Base-by-base conservation (phyloP, 2,329 filamentous ascomycete genomes). In the Aspergillus tanneri region DNA sequence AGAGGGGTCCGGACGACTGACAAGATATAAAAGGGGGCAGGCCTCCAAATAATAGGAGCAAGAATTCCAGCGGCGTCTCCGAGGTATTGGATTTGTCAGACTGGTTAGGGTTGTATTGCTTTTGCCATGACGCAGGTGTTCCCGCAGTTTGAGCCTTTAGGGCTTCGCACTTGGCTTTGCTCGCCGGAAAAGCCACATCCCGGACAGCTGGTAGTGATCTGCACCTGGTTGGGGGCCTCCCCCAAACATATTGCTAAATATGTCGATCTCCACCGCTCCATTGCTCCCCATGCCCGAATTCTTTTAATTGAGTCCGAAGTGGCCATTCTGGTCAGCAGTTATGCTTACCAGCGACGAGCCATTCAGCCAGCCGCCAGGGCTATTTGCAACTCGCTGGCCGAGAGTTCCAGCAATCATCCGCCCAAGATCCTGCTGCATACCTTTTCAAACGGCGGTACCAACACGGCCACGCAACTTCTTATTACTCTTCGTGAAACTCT, bases 361-460 rank as follows among this genome's bases (percentile, higher is more conserved):
- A 41, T 41, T 6, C 38, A 19, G 5, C 38, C 38, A 3, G 57
- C 58, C 2, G 32, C 47, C 10, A 43, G 52, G 2, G 46, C 61
- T 7, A 50, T 67, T 25, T 44, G 46, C 14, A 32, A 37, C 10
- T 25, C 30, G 2, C 22, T 43, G 14, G 27, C 27, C 12, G 24
- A 40, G 11, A 30, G 16, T 30, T 24, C 24, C 11, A 27, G 25
- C n/a, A 23, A 32, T 19, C 43, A 57, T 3, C 18, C 65, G 3
- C 19, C 67, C n/a, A 28, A n/a, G 9, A 41, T 41, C 10, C 24
- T 41, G 9, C 50, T 68, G 5, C 66, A 69, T 49, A 50, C 54
- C 18, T 68, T 67, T 47, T 68, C 65, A 8, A 69, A 69, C 46
- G 67, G 66, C 12, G 66, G 67, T 21, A 56, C 57, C 5, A 58